Percentiles rank a stretch among this genome's conserved stretches.
phyloP scores from a whole-genome alignment of 441 rosid species.

The Populus hybrid region DNA sequence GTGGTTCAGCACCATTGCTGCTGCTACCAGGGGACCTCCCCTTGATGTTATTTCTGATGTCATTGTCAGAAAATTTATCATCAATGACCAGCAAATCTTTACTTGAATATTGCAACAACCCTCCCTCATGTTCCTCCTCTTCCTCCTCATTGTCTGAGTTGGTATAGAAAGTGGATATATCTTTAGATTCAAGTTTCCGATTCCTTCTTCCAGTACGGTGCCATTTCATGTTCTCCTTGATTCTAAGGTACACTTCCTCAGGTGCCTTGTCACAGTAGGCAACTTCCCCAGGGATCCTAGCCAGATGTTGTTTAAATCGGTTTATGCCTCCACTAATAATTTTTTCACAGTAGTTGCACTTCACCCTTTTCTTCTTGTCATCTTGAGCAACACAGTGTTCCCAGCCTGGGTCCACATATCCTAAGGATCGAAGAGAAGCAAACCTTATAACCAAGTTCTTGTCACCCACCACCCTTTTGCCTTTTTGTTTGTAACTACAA shows the following conservation, averaged over 20 bases:
- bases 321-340: constrained; percentile 90
- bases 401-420: constrained; percentile 98
- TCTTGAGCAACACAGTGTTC: constrained; percentile 93
- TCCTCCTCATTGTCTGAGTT: constrained; percentile 71
- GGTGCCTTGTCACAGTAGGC: constrained; percentile 85
- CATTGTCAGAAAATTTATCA: constrained; percentile 50
- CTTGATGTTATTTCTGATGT: constrained; percentile 41
- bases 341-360: constrained; percentile 88
- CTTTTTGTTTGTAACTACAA: constrained; percentile 39
- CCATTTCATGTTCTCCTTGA: constrained; percentile 98
- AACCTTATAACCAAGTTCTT: constrained; percentile 42
- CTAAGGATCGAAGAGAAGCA: constrained; percentile 69
- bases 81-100: constrained; percentile 44
- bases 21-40: constrained; percentile 41
- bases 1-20: constrained; percentile 51
- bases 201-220: constrained; percentile 89
- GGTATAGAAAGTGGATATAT: constrained; percentile 45
- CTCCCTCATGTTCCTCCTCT: constrained; percentile 55
- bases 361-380: constrained; percentile 85
- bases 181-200: constrained; percentile 56
- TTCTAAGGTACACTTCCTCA: constrained; percentile 83
- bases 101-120: constrained; percentile 33
- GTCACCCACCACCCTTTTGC: constrained; percentile 49
- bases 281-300: constrained; percentile 96
- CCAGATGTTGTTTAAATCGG: constrained; percentile 93